Evolutionary conservation across 345 rosid genomes (phyloP), one percentile per base, ranked within the genome.

Genomic region (Acer negundo): DNA sequence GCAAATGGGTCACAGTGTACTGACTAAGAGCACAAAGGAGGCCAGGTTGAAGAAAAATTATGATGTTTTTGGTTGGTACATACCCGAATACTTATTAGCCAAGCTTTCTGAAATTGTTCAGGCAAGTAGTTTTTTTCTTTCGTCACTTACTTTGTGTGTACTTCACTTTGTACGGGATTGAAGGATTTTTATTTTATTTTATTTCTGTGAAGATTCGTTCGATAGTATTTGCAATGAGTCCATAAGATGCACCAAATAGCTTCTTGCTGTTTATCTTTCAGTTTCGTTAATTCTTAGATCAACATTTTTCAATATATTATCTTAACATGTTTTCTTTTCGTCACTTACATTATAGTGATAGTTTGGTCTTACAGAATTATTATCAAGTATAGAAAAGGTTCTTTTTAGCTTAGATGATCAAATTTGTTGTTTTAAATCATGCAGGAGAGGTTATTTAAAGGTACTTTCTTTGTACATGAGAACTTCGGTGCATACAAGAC

Each of bases 381-480:
- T 64, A 6, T 47, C 35, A 46, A 24, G 55, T 56, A n/a, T n/a
- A 1, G 17, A 20, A 20, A 26, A 69, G 53, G 6, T 3, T 35
- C 22, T 62, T 46, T 47, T 63, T 58, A 23, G 53, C 42, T 51
- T 38, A 47, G 24, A 59, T 11, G 3, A 69, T 44, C 6, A 19
- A 59, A 46, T 24, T 24, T 77, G 9, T 31, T 51, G 10, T 55
- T n/a, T 63, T 28, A 7, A 64, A 35, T 72, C 7, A 40, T 82
- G 83, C 84, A 87, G 90, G 90, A 72, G 79, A 86, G 80, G 81
- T 22, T 89, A 6, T 15, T 83, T 24, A 66, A 63, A 77, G 92
- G 83, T 35, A 55, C 15, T 23, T 75, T 28, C 0, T 85, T 84
- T 4, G 80, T 67, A 64, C 82, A 83, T 38, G 80, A 85, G 74